Conservation (phyloP, 805 yeast species). For the Wickerhamomyces alni region DNA sequence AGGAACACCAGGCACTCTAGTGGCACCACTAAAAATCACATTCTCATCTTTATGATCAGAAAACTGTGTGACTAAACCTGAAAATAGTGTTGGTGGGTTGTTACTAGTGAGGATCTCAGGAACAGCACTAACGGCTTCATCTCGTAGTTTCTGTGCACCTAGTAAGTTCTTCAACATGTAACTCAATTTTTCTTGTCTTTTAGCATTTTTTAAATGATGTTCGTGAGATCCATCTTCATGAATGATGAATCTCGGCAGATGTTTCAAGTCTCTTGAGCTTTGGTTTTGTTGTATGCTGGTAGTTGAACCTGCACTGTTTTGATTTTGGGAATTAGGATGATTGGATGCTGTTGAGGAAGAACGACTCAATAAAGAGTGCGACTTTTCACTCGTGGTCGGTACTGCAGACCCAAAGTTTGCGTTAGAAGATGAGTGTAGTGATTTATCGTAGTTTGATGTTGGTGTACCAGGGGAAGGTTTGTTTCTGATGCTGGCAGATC, state of each 20-base stretch:
- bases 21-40: constrained; percentile 30
- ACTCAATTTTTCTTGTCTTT: constrained; percentile 69
- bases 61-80: constrained; percentile 61
- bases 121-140: constrained; percentile 67
- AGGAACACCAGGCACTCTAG: constrained; percentile 17
- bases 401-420: neutral
- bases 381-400: neutral
- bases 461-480: too few relatives aligned
- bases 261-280: constrained; percentile 6
- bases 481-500: neutral
- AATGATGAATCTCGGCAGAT: constrained; percentile 39
- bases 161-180: constrained; percentile 70
- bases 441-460: neutral
- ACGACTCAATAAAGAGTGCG: constrained; percentile 8
- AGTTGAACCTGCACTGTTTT: neutral
- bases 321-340: constrained; percentile 1
- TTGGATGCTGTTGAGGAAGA: constrained; percentile 20
- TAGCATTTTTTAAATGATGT: constrained; percentile 71
- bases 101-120: constrained; percentile 49
- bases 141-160: constrained; percentile 67
- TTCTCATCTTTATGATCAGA: constrained; percentile 37
- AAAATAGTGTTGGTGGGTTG: constrained; percentile 66
- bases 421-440: neutral
- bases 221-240: constrained; percentile 71
- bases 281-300: neutral